Base-by-base conservation (phyloP, 208 protist species). In the Acanthamoeba castellanii region DNA sequence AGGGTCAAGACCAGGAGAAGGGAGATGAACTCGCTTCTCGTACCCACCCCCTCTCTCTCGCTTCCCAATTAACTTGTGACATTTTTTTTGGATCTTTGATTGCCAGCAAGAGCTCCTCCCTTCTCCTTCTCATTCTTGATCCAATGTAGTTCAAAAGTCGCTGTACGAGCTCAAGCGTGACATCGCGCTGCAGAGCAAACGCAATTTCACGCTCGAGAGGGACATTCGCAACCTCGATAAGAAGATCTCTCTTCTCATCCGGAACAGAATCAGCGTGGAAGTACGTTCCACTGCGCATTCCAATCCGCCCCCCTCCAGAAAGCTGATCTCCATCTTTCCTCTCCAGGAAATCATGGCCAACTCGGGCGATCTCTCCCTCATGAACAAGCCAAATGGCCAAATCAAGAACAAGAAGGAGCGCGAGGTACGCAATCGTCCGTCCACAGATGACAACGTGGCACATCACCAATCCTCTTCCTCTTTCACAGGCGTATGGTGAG, bases 121-220 rank as follows among this genome's bases (percentile, higher is more conserved):
- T 25, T 47, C 20, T 76, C 45, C 70, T 7, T 20, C 14, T 93
- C 47, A 61, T 42, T 14, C 37, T 85, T 1, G 45, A 20, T 57
- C 81, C 16, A 68, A n/a, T 59, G 34, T 42, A 96, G 95, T 94
- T 45, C 95, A 96, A 95, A 94, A 95, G 64, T 78, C 42, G 92
- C 70, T 96, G 47, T 93, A 94, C 50, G 96, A 97, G 57, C 87
- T 97, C 64, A 97, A 97, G 82, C 92, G 94, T 64, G 92, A 97
- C 27, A 97, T 97, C 50, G 84, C 96, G 50, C 18, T 96, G 37
- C 61, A 66, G 57, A 96, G 96, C 78, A 96, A 96, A 68, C 94
- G 93, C 42, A 97, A 97, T 85, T 97, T 96, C 78, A 94, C 92
- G 42, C 89, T 96, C 9, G 89, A 93, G 45, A 76, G 89, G 25